Percentiles rank a stretch among this genome's conserved stretches.
phyloP scores from a whole-genome alignment of 768 basidiomycete genomes.

The Boletus eberwhitei region DNA sequence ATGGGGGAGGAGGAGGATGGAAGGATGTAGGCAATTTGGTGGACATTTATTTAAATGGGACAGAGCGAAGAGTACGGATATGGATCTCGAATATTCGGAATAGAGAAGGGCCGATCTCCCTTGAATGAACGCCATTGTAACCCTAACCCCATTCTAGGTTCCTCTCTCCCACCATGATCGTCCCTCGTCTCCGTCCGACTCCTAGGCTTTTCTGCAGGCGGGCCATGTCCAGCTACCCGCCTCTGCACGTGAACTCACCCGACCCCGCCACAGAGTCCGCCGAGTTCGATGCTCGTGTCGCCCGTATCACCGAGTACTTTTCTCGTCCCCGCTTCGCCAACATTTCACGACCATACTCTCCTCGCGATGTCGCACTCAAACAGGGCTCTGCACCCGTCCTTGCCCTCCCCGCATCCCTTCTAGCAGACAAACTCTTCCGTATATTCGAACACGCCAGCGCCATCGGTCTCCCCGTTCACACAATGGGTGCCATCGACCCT shows the following conservation, averaged over 20 bases:
- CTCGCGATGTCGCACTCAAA: constrained; percentile 79
- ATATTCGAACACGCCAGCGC: constrained; percentile 60
- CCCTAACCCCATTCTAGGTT: constrained; percentile 36
- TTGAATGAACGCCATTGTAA: constrained; percentile 16
- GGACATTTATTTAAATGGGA: constrained; percentile 20
- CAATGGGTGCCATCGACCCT: constrained; percentile 92
- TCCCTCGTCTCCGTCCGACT: constrained; percentile 6
- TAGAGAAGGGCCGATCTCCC: constrained; percentile 17
- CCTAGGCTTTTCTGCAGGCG: constrained; percentile 10
- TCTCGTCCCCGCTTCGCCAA: constrained; percentile 65
- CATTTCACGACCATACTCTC: constrained; percentile 77
- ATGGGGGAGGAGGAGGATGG: constrained; percentile 2
- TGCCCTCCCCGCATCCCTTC: constrained; percentile 70
- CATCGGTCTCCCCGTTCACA: constrained; percentile 72
- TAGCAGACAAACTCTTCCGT: constrained; percentile 82
- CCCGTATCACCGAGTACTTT: constrained; percentile 71
- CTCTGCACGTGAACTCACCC: constrained; percentile 56
- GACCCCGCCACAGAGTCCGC: constrained; percentile 53
- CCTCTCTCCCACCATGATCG: constrained; percentile 31
- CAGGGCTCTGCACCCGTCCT: constrained; percentile 83
- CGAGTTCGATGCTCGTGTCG: constrained; percentile 58
- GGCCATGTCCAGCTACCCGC: constrained; percentile 34
- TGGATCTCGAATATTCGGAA: neutral
- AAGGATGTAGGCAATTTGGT: neutral
- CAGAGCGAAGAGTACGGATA: constrained; percentile 25